These are phyloP conservation scores for Sistotremastrum suecicum DNA, from an alignment of 768 basidiomycete species.

Conservation along the genomic window DNA sequence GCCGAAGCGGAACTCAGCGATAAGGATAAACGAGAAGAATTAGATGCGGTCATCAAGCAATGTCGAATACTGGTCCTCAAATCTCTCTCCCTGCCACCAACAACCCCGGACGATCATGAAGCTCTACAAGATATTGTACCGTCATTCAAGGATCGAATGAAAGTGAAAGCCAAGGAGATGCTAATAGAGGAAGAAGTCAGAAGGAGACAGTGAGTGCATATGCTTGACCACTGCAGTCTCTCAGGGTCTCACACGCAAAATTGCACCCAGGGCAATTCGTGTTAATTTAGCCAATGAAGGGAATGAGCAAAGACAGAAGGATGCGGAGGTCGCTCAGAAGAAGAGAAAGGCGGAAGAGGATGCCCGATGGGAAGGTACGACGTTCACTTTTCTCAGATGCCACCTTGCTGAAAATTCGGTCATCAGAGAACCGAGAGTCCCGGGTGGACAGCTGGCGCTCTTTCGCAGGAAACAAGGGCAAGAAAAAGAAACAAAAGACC, in stretches of 20 bases:
- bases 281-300: slow-evolving; percentile 89
- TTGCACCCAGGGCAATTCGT: slow-evolving; percentile 53
- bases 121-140: slow-evolving; percentile 37
- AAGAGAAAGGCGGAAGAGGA: slow-evolving; percentile 88
- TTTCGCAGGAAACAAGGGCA: slow-evolving; percentile 49
- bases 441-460: slow-evolving; percentile 77
- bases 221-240: slow-evolving; percentile 1
- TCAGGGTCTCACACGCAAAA: not conserved
- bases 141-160: slow-evolving; percentile 51
- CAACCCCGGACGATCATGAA: slow-evolving; percentile 46
- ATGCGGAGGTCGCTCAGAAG: slow-evolving; percentile 60
- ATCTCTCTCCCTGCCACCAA: slow-evolving; percentile 42
- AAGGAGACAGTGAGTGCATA: slow-evolving; percentile 52
- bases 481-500: slow-evolving; percentile 72
- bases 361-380: slow-evolving; percentile 74
- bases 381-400: slow-evolving; percentile 6
- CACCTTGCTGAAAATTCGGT: not conserved
- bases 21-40: slow-evolving; percentile 61
- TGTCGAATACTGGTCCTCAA: slow-evolving; percentile 61
- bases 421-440: slow-evolving; percentile 55
- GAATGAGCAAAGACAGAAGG: slow-evolving; percentile 84
- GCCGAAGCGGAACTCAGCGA: slow-evolving; percentile 78
- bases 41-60: slow-evolving; percentile 66
- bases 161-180: slow-evolving; percentile 64
- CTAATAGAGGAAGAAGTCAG: slow-evolving; percentile 85